Base-by-base conservation (phyloP, 495 filamentous ascomycete genomes). In the Aspergillus cavernicola region DNA sequence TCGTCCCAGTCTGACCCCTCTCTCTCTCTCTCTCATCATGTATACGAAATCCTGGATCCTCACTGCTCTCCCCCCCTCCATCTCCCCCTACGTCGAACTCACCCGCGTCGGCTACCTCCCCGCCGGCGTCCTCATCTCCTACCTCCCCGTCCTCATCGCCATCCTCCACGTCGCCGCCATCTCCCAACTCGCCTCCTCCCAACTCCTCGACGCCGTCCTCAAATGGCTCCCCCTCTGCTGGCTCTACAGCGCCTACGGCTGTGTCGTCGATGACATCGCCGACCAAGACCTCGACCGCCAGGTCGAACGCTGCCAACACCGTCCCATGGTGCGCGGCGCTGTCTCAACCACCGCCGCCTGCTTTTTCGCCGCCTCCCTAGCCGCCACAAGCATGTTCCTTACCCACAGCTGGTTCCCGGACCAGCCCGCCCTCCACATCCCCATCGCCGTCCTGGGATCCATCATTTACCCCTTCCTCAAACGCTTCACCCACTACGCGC, bases 381-480 rank as follows among this genome's bases (percentile, higher is more conserved):
- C 47, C 12, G 24, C 35, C 2, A 9, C 19, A 23, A 22, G 10
- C 7, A 19, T 50, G n/a, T n/a, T 18, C n/a, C 24, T 50, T 5
- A 50, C 47, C 0, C 20, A 6, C 3, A 20, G 35, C 0, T 50
- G 40, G 24, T 50, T 50, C 47, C 47, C 47, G 0, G 22, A 26
- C n/a, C 47, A 50, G 23, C 47, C 47, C 0, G 47, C 35, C 15
- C 9, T 19, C 11, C 47, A 50, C 22, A 29, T 50, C 10, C 47
- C 47, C 22, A 18, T 50, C 35, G 47, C 36, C 13, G 12, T 50
- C 20, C 6, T 26, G 0, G 47, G 47, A 3, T 50, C 47, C 0
- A 40, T 39, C 35, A 29, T 50, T 23, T 50, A 50, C 47, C 47
- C 47, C 10, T 50, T 50, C 47, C 35, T 50, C n/a, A 50, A 50